Base-by-base conservation (phyloP, 73 alveolate genomes). In the Durusdinium trenchii region DNA sequence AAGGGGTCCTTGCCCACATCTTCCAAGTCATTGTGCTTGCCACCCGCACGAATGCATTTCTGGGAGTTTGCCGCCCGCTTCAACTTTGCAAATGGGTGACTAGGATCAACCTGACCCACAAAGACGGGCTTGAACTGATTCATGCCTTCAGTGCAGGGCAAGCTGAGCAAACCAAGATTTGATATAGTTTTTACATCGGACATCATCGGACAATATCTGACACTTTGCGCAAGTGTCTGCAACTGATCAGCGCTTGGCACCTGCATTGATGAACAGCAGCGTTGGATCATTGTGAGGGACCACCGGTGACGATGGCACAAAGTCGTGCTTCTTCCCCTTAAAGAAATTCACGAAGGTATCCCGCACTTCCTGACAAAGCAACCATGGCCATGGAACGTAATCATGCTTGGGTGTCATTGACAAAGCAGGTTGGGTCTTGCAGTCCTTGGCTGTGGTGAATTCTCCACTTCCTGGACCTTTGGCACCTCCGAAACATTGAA, bases 21-120 rank as follows among this genome's bases (percentile, higher is more conserved):
- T 92, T 95, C 99, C 75, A 95, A 40, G 73, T 95, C 99, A 42
- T 95, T 95, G 95, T 95, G 99, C 95, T 95, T 95, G 61, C 99
- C 99, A 28, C 99, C 99, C 28, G 99, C 99, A 38, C 99, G 99
- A 47, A 95, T 95, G 95, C 99, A 95, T 67, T 95, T 95, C 94
- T 95, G 99, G 79, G 99, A 81, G 99, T 95, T 95, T 57, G 99
- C 99, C 51, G 95, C 99, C 35, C 99, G 95, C 99, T 95, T 95
- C 82, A 95, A 79, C 90, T 95, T 95, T 45, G 87, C 95, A 60
- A 95, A 95, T 40, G 99, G 95, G 38, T 81, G 94, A 95, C 91
- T 95, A 36, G 95, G 89, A 48, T 95, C 99, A 9, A 83, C 95
- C n/a, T 95, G 94, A 40, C 99, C 99, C 9, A 83, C 90, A 64